Evolutionary conservation across 2,329 filamentous ascomycete genomes (phyloP), one percentile per base, ranked within the genome.

Genomic region (Cercospora nicotianae): DNA sequence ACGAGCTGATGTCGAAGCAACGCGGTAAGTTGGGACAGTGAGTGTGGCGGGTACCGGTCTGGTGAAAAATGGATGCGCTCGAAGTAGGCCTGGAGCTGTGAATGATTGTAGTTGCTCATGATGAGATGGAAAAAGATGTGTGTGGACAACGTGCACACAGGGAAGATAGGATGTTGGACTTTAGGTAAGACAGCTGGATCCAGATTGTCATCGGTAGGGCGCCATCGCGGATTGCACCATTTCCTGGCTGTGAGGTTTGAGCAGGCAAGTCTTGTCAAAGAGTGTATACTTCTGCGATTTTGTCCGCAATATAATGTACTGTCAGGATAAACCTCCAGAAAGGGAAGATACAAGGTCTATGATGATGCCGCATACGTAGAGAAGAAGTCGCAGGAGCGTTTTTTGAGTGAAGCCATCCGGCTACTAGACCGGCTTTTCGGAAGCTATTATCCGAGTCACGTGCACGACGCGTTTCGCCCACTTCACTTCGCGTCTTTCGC

Each of bases 1-100:
- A 77, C 76, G 4, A 87, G 75, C 26, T 64, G 68, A 60, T 74
- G 69, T 4, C 68, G 68, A 30, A 75, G 70, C 13, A 78, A 67
- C 5, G 71, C 69, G 12, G 70, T 57, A 6, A 78, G 67, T 33
- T 73, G 69, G 23, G 66, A 67, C 9, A 75, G 69, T 9, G 23
- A 30, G 1, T 36, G 12, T n/a, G 16, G 55, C 8, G 55, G 30
- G 4, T 23, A 20, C 5, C 28, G 26, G n/a, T 33, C 55, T 33
- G 23, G 55, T 12, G 55, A 33, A 6, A 59, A 59, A 6, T 9
- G 18, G 16, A 59, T 18, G 8, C 55, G 23, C 9, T 36, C 2
- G 28, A 59, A 59, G 10, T 59, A 59, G n/a, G 30, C 55, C 9
- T 30, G n/a, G 55, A 59, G 55, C n/a, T 59, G 55, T 1, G 30